Evolutionary conservation across 306 rosid genomes (phyloP).

Genomic region (Prunus mira): DNA sequence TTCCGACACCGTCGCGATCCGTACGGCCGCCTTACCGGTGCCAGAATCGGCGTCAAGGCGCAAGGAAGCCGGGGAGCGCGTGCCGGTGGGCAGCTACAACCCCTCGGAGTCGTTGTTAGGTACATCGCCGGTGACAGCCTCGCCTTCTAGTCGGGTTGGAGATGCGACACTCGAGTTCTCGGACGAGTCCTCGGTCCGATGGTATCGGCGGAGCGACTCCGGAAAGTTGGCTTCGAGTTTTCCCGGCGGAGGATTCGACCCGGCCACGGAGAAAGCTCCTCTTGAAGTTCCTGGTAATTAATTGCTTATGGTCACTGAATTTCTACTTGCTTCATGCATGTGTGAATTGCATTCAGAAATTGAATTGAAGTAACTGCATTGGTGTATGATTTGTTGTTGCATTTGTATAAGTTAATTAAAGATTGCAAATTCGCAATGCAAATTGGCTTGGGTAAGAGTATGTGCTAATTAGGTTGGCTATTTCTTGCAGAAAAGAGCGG

Average conservation of each 20-base stretch:
- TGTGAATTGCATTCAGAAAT: background rate
- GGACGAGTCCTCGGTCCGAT: slow-evolving; percentile 41
- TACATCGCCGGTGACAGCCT: slow-evolving; percentile 46
- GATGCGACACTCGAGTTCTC: slow-evolving; percentile 50
- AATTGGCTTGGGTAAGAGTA: background rate
- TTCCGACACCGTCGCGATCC: slow-evolving; percentile 33
- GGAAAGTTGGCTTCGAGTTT: slow-evolving; percentile 42
- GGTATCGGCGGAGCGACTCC: slow-evolving; percentile 36
- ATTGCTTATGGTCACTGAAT: background rate
- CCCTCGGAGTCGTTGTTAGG: slow-evolving; percentile 44
- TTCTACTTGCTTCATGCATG: background rate
- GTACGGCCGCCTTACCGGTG: slow-evolving; percentile 56
- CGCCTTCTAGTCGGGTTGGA: slow-evolving; percentile 45
- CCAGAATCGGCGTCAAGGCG: slow-evolving; percentile 52
- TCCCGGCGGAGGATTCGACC: slow-evolving; percentile 38
- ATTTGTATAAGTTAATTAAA: background rate
- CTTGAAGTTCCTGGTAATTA: slow-evolving; percentile 36
- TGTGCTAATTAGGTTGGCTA: background rate
- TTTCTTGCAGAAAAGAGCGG: slow-evolving; percentile 52
- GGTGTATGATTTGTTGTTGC: background rate
- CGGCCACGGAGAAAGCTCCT: slow-evolving; percentile 23
- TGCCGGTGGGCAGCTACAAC: slow-evolving; percentile 56
- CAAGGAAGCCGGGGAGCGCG: slow-evolving; percentile 26
- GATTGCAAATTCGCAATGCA: background rate
- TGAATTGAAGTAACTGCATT: background rate